These are phyloP conservation scores for Ploettnerulaceae sp. DNA, from an alignment of 2,329 filamentous ascomycete species.

Conservation along the genomic window DNA sequence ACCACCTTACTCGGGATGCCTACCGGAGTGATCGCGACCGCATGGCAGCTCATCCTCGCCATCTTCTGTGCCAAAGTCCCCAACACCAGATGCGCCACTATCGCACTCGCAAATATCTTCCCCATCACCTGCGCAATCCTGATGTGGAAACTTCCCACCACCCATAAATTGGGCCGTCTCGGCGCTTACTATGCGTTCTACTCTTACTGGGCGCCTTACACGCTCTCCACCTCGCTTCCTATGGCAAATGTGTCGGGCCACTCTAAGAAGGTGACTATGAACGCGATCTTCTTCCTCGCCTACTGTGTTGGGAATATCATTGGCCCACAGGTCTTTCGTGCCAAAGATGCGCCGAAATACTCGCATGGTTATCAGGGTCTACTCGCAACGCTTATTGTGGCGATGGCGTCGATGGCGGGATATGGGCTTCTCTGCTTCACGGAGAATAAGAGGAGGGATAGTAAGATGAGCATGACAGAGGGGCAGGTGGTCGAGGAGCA, in stretches of 20 bases:
- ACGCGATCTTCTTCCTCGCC: background rate
- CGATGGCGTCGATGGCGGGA: background rate
- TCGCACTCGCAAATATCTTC: too few species aligned
- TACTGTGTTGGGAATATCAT: background rate
- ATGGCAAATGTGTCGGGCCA: background rate
- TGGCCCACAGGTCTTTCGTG: background rate
- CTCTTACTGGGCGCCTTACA: conserved; percentile 1
- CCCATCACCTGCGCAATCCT: background rate
- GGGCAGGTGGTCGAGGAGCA: background rate
- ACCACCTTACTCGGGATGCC: conserved; percentile 2
- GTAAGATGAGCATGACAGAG: background rate
- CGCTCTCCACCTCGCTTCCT: background rate
- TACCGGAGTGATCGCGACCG: background rate
- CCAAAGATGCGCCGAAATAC: background rate
- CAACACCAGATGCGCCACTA: too few species aligned
- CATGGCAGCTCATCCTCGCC: background rate
- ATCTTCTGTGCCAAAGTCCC: too few species aligned
- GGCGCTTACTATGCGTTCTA: background rate
- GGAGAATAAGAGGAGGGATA: background rate
- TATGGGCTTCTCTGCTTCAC: background rate
- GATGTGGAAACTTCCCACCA: background rate
- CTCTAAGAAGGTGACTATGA: conserved; percentile 2
- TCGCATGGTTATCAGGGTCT: background rate
- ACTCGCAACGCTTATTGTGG: background rate
- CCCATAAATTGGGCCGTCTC: background rate